Conservation (phyloP, 2,329 filamentous ascomycete species). For the Exophiala sp. region DNA sequence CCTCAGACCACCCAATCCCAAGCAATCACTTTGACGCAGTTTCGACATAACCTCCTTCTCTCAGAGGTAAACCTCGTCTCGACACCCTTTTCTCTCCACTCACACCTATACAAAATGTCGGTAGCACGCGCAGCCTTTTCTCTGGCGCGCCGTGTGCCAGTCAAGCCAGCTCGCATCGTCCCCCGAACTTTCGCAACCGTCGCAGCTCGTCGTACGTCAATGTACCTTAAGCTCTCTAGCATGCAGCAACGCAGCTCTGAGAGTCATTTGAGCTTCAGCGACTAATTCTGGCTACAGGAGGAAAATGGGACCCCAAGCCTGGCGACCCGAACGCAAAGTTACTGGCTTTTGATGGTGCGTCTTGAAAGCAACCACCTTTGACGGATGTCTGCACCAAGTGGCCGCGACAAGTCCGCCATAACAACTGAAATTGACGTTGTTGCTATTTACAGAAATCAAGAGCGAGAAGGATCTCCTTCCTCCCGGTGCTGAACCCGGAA, state of each 20-base stretch:
- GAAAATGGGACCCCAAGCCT: slow-evolving; percentile 41
- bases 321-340: slow-evolving; percentile 40
- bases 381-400: not conserved
- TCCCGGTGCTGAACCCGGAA: slow-evolving; percentile 76
- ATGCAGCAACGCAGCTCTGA: slow-evolving; percentile 9
- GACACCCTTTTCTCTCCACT: slow-evolving; percentile 13
- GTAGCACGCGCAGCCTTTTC: slow-evolving; percentile 45
- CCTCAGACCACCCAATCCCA: slow-evolving; percentile 4
- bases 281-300: slow-evolving; percentile 28
- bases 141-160: slow-evolving; percentile 44
- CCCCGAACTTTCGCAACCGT: slow-evolving; percentile 46
- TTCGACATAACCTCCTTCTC: slow-evolving; percentile 3
- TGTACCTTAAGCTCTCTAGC: not conserved
- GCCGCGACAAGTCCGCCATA: too few species aligned
- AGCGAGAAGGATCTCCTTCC: slow-evolving; percentile 75
- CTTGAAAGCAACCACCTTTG: slow-evolving; percentile 5
- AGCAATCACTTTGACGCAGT: slow-evolving; percentile 5
- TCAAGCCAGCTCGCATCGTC: slow-evolving; percentile 36
- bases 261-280: slow-evolving; percentile 5
- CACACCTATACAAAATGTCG: slow-evolving; percentile 39
- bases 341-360: slow-evolving; percentile 45
- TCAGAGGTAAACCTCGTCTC: not conserved
- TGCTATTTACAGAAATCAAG: slow-evolving; percentile 68
- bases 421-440: slow-evolving; percentile 6
- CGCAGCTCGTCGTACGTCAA: slow-evolving; percentile 45